Evolutionary conservation across 768 basidiomycete genomes (phyloP).

Genomic region (Atractiella rhizophila): DNA sequence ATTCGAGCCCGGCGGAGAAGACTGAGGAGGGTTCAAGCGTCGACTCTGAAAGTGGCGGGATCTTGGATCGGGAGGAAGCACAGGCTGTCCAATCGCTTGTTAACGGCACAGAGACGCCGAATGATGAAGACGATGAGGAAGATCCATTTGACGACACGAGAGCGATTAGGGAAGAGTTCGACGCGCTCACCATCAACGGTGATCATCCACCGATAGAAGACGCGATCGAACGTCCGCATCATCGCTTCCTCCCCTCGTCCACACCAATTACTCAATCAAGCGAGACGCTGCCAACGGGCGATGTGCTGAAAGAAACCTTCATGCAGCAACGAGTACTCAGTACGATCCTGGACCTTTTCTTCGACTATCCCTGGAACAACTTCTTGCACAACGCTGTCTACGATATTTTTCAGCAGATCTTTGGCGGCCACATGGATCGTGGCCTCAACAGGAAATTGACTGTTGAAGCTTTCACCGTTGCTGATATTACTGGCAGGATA

Average conservation of each 20-base stretch:
- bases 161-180: neutral
- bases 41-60: slow-evolving; percentile 13
- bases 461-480: slow-evolving; percentile 64
- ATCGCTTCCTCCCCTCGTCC: slow-evolving; percentile 4
- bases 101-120: slow-evolving; percentile 15
- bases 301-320: slow-evolving; percentile 52
- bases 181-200: neutral
- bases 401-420: slow-evolving; percentile 79
- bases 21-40: slow-evolving; percentile 4
- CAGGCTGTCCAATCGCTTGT: no score
- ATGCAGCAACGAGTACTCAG: slow-evolving; percentile 46
- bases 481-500: slow-evolving; percentile 54
- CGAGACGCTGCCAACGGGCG: slow-evolving; percentile 32
- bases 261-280: neutral
- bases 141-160: slow-evolving; percentile 12
- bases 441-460: slow-evolving; percentile 63
- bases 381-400: slow-evolving; percentile 92
- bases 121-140: slow-evolving; percentile 13
- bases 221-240: slow-evolving; percentile 5
- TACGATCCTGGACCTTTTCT: slow-evolving; percentile 73
- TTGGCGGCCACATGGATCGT: slow-evolving; percentile 62
- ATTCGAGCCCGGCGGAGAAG: neutral
- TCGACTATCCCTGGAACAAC: slow-evolving; percentile 90
- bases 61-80: no score
- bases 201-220: slow-evolving; percentile 2